Conservation (phyloP, 1,139 yeast genomes). For the Saccharomyces hybrid region DNA sequence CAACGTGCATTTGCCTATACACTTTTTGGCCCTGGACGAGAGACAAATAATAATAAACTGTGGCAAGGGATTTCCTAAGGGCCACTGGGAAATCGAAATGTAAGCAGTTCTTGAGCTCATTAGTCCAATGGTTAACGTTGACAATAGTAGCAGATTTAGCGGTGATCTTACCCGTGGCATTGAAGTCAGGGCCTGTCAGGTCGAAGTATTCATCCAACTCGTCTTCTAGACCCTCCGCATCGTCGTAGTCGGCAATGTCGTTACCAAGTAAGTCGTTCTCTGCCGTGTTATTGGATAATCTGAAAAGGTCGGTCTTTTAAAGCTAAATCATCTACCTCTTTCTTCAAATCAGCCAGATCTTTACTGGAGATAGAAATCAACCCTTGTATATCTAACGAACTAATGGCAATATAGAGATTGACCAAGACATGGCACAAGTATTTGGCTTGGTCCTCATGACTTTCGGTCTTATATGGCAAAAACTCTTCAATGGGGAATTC, state of each 20-base stretch:
- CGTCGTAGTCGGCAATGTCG: constrained; percentile 38
- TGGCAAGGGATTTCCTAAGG: constrained; percentile 54
- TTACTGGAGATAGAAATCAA: constrained; percentile 59
- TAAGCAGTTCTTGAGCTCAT: constrained; percentile 74
- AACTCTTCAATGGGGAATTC: constrained; percentile 52
- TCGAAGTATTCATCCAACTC: constrained; percentile 37
- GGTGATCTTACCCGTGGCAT: constrained; percentile 49
- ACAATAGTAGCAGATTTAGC: constrained; percentile 68
- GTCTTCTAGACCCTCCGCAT: constrained; percentile 39
- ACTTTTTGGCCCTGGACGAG: constrained; percentile 69
- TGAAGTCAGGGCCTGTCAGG: constrained; percentile 41
- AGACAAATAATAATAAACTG: constrained; percentile 66
- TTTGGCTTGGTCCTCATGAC: constrained; percentile 59
- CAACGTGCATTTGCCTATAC: constrained; percentile 55
- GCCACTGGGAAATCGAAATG: constrained; percentile 74
- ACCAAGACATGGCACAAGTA: constrained; percentile 73
- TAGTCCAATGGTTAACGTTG: constrained; percentile 79
- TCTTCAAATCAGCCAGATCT: constrained; percentile 40
- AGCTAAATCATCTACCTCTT: constrained; percentile 45
- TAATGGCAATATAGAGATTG: constrained; percentile 71
- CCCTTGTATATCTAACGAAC: constrained; percentile 71
- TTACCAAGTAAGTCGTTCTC: constrained; percentile 30
- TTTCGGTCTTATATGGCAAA: constrained; percentile 72
- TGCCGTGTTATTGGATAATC: constrained; percentile 22
- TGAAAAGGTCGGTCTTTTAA: constrained; percentile 47